Percentiles rank a stretch among this genome's conserved stretches.
These are phyloP conservation scores for Puccinia coronata DNA, from an alignment of 1,284 basidiomycete species.

Conservation along the genomic window DNA sequence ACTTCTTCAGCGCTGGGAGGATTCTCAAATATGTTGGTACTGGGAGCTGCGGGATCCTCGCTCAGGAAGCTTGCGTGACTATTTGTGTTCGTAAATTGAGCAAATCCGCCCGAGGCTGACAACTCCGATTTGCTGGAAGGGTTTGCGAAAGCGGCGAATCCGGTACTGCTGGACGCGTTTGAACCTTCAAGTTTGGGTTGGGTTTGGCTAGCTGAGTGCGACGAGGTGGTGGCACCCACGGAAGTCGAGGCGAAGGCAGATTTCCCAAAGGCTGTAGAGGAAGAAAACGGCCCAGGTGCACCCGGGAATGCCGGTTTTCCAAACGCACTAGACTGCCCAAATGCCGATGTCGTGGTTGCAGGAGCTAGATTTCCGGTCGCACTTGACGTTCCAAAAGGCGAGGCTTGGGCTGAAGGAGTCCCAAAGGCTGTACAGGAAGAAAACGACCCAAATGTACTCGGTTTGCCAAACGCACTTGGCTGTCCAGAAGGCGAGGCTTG, in stretches of 20 bases:
- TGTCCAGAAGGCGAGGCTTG: background rate
- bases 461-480: constrained; percentile 16
- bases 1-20: background rate
- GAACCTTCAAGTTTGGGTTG: background rate
- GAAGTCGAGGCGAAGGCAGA: background rate
- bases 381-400: background rate
- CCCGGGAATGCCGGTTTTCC: background rate
- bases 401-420: background rate
- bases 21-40: background rate
- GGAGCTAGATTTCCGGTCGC: background rate
- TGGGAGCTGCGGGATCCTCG: background rate
- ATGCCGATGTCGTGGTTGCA: background rate
- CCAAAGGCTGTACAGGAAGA: background rate
- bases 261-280: constrained; percentile 25
- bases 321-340: constrained; percentile 18
- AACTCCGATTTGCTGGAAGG: background rate
- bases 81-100: constrained; percentile 33
- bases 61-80: background rate
- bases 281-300: background rate
- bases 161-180: background rate
- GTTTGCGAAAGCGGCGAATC: constrained; percentile 39
- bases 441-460: constrained; percentile 8
- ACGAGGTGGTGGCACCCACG: background rate
- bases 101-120: background rate
- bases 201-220: background rate